phyloP scores from a whole-genome alignment of 2,329 filamentous ascomycete genomes.

The Fusarium cyanostomum region DNA sequence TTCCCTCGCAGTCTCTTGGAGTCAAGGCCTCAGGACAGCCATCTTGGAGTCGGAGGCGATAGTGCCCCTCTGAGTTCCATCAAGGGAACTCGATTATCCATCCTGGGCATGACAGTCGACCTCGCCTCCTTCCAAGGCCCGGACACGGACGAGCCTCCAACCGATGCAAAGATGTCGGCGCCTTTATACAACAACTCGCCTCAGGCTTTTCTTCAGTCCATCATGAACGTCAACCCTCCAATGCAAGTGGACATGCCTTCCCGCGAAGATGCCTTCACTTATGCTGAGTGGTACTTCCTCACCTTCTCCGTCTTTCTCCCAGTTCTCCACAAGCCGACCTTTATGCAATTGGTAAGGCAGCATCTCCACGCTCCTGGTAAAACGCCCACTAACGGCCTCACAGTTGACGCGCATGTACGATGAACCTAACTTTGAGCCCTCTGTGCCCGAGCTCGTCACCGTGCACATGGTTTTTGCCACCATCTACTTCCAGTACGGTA shows the following conservation, averaged over 20 bases:
- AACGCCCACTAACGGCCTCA: constrained; percentile 16
- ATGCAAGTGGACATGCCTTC: constrained; percentile 69
- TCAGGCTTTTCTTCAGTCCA: constrained; percentile 73
- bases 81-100: constrained; percentile 78
- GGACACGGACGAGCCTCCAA: constrained; percentile 68
- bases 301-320: constrained; percentile 78
- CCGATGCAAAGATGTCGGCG: constrained; percentile 50
- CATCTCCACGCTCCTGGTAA: not conserved
- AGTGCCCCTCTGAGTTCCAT: constrained; percentile 75
- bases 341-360: constrained; percentile 70
- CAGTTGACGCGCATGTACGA: constrained; percentile 75
- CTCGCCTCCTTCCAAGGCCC: constrained; percentile 75
- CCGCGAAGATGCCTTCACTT: constrained; percentile 71
- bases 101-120: constrained; percentile 83
- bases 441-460: constrained; percentile 71
- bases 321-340: constrained; percentile 78
- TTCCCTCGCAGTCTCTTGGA: constrained; percentile 50
- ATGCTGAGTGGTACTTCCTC: constrained; percentile 79
- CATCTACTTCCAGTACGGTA: constrained; percentile 80
- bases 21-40: constrained; percentile 66
- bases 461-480: constrained; percentile 83
- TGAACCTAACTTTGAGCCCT: constrained; percentile 69
- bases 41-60: constrained; percentile 71
- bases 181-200: constrained; percentile 77
- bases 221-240: constrained; percentile 67